Conservation (phyloP, 2,329 filamentous ascomycete genomes). For the Aureobasidium sp. region DNA sequence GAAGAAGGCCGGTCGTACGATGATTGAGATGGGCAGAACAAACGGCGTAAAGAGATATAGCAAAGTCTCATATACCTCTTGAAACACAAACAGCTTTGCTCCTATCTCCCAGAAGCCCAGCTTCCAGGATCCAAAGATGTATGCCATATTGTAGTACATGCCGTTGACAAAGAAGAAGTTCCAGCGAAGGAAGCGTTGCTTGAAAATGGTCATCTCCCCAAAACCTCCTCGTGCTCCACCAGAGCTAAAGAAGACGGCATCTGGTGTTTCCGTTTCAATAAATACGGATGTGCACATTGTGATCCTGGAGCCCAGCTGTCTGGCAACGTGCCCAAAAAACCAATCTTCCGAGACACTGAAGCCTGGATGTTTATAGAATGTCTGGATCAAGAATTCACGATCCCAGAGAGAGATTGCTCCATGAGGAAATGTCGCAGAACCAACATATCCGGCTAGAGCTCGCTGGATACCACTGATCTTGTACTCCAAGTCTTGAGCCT, state of each 20-base stretch:
- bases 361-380: slow-evolving; percentile 44
- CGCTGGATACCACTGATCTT: slow-evolving; percentile 44
- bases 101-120: slow-evolving; percentile 45
- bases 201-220: slow-evolving; percentile 48
- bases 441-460: slow-evolving; percentile 38
- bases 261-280: slow-evolving; percentile 46
- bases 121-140: slow-evolving; percentile 43
- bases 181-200: slow-evolving; percentile 45
- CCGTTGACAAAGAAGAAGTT: slow-evolving; percentile 48
- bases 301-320: slow-evolving; percentile 40
- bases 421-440: slow-evolving; percentile 45
- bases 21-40: slow-evolving; percentile 40
- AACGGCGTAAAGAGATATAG: slow-evolving; percentile 42
- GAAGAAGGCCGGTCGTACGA: slow-evolving; percentile 37
- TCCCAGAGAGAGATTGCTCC: slow-evolving; percentile 47
- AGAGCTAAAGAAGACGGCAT: slow-evolving; percentile 37
- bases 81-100: slow-evolving; percentile 44
- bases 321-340: slow-evolving; percentile 46
- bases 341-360: slow-evolving; percentile 47
- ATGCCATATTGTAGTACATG: slow-evolving; percentile 42
- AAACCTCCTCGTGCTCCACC: slow-evolving; percentile 41
- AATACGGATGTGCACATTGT: slow-evolving; percentile 45
- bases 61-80: slow-evolving; percentile 44
- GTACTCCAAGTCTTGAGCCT: slow-evolving; percentile 47
- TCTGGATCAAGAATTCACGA: slow-evolving; percentile 39